These are phyloP conservation scores for Penicillium sp. DNA, from an alignment of 2,329 filamentous ascomycete genomes.

Conservation along the genomic window DNA sequence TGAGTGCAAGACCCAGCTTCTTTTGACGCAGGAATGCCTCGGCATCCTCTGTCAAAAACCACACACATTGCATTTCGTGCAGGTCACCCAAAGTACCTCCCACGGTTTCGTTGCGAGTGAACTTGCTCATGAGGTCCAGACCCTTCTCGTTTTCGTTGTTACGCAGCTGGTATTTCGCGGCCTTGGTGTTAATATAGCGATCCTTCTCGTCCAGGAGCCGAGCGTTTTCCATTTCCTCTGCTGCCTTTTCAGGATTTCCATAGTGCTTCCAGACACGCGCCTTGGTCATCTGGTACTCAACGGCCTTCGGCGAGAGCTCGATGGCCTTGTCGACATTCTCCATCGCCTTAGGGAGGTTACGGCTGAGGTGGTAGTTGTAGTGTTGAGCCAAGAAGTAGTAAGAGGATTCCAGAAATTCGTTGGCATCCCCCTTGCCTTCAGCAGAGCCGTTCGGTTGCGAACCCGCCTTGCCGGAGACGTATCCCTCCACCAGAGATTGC, in stretches of 20 bases:
- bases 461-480: slow-evolving; percentile 63
- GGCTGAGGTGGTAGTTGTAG: slow-evolving; percentile 89
- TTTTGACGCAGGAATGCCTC: slow-evolving; percentile 83
- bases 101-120: slow-evolving; percentile 87
- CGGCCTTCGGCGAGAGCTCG: slow-evolving; percentile 74
- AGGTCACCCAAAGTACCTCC: slow-evolving; percentile 89
- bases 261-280: slow-evolving; percentile 92
- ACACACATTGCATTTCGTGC: slow-evolving; percentile 97
- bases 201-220: slow-evolving; percentile 85
- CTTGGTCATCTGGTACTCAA: slow-evolving; percentile 94
- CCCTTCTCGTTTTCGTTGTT: slow-evolving; percentile 89
- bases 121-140: slow-evolving; percentile 86
- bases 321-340: slow-evolving; percentile 84
- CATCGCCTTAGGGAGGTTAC: slow-evolving; percentile 79
- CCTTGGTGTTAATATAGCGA: slow-evolving; percentile 97
- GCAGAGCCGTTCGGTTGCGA: slow-evolving; percentile 55
- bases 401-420: slow-evolving; percentile 72
- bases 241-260: slow-evolving; percentile 77
- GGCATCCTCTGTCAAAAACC: slow-evolving; percentile 95
- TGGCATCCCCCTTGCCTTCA: slow-evolving; percentile 57
- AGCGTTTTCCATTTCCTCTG: slow-evolving; percentile 86
- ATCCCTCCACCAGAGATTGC: slow-evolving; percentile 75
- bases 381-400: slow-evolving; percentile 96
- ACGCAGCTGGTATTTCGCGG: slow-evolving; percentile 92
- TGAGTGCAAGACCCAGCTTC: slow-evolving; percentile 83